These are phyloP conservation scores for Tolypocladium cylindrosporum DNA, from an alignment of 2,329 filamentous ascomycete genomes.

Conservation along the genomic window DNA sequence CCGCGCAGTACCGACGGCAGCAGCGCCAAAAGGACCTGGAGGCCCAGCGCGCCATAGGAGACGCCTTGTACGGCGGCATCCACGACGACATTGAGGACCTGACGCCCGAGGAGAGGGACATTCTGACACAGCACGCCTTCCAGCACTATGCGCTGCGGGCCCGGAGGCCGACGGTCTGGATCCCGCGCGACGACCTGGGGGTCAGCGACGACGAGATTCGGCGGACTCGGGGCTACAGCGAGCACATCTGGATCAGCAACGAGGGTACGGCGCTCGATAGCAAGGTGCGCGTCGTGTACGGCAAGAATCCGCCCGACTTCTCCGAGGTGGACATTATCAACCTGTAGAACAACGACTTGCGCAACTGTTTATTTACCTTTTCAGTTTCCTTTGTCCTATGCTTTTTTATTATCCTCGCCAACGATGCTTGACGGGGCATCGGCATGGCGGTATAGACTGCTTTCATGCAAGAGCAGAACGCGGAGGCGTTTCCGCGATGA, in stretches of 20 bases:
- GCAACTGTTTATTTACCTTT: neutral
- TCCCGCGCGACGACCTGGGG: conserved; percentile 82
- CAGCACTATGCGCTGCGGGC: conserved; percentile 82
- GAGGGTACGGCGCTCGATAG: conserved; percentile 82
- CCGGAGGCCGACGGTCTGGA: conserved; percentile 81
- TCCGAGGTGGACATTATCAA: conserved; percentile 81
- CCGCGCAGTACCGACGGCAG: conserved; percentile 36
- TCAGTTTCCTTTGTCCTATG: no score
- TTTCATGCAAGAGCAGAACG: neutral
- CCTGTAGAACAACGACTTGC: conserved; percentile 34
- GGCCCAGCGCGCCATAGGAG: conserved; percentile 61
- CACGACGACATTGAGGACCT: conserved; percentile 93
- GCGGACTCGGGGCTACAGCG: conserved; percentile 65
- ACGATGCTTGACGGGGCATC: neutral
- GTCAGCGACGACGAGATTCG: conserved; percentile 86
- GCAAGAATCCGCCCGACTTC: conserved; percentile 79
- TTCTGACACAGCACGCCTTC: conserved; percentile 78
- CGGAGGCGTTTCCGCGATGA: neutral
- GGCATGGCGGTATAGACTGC: neutral
- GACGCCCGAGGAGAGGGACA: conserved; percentile 79
- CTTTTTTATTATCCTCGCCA: no score
- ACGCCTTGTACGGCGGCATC: conserved; percentile 76
- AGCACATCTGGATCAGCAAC: conserved; percentile 87
- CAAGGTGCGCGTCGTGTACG: conserved; percentile 74
- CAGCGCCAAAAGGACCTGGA: conserved; percentile 55